phyloP scores from a whole-genome alignment of 2,329 filamentous ascomycete species.

The Botrytis byssoidea region DNA sequence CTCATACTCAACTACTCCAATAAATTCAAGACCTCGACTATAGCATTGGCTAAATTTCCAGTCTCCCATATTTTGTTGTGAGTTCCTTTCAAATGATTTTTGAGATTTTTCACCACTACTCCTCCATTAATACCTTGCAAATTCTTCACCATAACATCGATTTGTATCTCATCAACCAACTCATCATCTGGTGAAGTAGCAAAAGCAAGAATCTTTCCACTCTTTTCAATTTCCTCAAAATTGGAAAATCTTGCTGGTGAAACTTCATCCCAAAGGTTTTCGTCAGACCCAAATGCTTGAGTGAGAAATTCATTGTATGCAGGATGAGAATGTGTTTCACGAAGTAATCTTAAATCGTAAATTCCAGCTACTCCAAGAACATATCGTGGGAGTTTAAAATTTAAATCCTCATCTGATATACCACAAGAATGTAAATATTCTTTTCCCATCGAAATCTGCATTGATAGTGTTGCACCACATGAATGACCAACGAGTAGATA shows the following conservation, averaged over 20 bases:
- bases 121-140: background rate
- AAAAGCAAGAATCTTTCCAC: slow-evolving; percentile 25
- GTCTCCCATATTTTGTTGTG: slow-evolving; percentile 14
- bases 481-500: slow-evolving; percentile 63
- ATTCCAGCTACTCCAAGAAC: slow-evolving; percentile 58
- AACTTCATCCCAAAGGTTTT: slow-evolving; percentile 51
- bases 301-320: slow-evolving; percentile 29
- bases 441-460: slow-evolving; percentile 45
- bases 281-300: slow-evolving; percentile 48
- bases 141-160: slow-evolving; percentile 29
- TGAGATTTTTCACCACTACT: slow-evolving; percentile 9
- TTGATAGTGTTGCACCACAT: slow-evolving; percentile 61
- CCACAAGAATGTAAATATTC: slow-evolving; percentile 8
- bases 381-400: slow-evolving; percentile 10
- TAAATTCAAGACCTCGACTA: background rate
- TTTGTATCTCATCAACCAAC: slow-evolving; percentile 32
- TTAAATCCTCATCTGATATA: background rate
- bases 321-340: slow-evolving; percentile 26
- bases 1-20: background rate
- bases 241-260: slow-evolving; percentile 22
- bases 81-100: background rate
- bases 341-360: slow-evolving; percentile 53
- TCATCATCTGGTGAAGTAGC: slow-evolving; percentile 47
- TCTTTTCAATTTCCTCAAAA: slow-evolving; percentile 15
- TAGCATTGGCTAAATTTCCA: slow-evolving; percentile 6